Base-by-base conservation (phyloP, 1,284 basidiomycete genomes). In the Cutaneotrichosporon cavernicola region DNA sequence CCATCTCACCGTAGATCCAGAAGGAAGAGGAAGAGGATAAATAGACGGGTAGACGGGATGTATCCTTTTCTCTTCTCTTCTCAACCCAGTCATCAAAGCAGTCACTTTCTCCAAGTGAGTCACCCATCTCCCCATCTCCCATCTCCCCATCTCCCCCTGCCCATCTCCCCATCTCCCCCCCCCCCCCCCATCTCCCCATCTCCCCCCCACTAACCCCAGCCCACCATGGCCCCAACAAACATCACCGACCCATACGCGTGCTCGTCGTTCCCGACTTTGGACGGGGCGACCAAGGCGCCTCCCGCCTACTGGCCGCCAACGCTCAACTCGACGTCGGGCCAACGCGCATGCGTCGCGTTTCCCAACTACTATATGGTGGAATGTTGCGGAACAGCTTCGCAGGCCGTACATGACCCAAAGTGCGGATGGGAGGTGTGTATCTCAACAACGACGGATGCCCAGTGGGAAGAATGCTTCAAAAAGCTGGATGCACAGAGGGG, bases 381-480 rank as follows among this genome's bases (percentile, higher is more conserved):
- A 31, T 53, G 51, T 31, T 53, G 51, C 31, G 10, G 16, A 13
- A 11, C 32, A 31, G 31, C 51, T 2, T 14, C 16, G 18, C 43
- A 9, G 5, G 51, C 31, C 0, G 34, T 53, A 30, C 51, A 53
- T 16, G 51, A 53, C 30, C 31, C 51, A 30, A 31, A 34, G 51
- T 53, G 51, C 31, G 51, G 51, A 5, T 53, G 51, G 51, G 51
- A 53, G 30, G 30, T 53, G 30, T 53, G 51, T n/a, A 53, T 32
- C 7, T 53, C 51, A 6, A 21, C 30, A 4, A 53, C 51, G 14
- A 53, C 51, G 13, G 51, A 53, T 18, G 30, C 32, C 2, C 30
- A 53, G 51, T 53, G 30, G 30, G 31, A 53, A 4, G 31, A 11
- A 31, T 53, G 51, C 51, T 53, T 53, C 30, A 53, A 53, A 31